Percentiles rank a stretch among this genome's conserved stretches.
Conservation (phyloP, 176 grass and related monocot species). For the Triticum turgidum region DNA sequence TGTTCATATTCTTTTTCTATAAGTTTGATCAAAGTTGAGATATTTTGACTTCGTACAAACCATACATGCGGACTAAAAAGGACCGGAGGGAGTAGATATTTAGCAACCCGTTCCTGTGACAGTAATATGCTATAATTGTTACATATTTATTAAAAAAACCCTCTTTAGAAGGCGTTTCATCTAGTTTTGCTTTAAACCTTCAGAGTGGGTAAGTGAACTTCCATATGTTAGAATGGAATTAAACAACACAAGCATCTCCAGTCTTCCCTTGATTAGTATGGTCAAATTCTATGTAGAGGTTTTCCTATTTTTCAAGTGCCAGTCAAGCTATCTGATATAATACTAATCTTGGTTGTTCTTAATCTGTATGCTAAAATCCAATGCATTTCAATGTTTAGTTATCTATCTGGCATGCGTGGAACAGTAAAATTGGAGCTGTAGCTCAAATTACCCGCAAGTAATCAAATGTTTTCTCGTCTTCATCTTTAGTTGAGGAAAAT, state of each 20-base stretch:
- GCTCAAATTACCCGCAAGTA: background rate
- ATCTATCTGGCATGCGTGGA: background rate
- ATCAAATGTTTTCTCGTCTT: background rate
- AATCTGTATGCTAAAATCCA: background rate
- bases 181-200: constrained; percentile 18
- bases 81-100: background rate
- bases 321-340: background rate
- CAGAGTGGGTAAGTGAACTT: constrained; percentile 4
- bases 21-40: too few relatives aligned
- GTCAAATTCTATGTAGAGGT: background rate
- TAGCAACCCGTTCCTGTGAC: background rate
- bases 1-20: too few relatives aligned
- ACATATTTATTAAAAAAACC: background rate
- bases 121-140: background rate
- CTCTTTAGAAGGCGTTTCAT: background rate
- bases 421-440: background rate
- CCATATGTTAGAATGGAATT: background rate
- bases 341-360: background rate
- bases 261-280: background rate
- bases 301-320: background rate
- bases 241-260: background rate
- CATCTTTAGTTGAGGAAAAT: background rate
- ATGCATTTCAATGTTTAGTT: background rate
- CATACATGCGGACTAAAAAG: too few relatives aligned
- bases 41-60: too few relatives aligned